phyloP scores from a whole-genome alignment of 257 asterid genomes.

The Solanum chmielewskii region DNA sequence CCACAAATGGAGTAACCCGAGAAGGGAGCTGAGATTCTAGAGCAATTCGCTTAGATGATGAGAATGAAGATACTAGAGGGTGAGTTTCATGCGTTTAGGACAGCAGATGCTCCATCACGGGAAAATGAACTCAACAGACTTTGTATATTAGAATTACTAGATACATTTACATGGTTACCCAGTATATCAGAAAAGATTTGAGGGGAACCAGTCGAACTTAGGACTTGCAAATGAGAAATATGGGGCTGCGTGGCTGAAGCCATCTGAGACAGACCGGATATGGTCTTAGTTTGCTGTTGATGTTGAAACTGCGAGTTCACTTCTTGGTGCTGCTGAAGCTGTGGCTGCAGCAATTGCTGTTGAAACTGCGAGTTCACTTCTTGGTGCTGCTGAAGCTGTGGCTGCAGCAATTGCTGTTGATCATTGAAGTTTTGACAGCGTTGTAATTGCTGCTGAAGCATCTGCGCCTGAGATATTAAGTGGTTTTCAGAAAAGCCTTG shows the following conservation, averaged over 20 bases:
- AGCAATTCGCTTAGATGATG: constrained; percentile 66
- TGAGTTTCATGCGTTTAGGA: constrained; percentile 34
- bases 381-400: constrained; percentile 29
- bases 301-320: constrained; percentile 38
- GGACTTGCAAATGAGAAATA: constrained; percentile 34
- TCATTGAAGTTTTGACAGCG: constrained; percentile 30
- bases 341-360: constrained; percentile 31
- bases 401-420: constrained; percentile 34
- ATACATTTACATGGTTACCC: constrained; percentile 41
- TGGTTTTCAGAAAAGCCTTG: constrained; percentile 51
- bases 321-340: constrained; percentile 30
- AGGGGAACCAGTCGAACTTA: constrained; percentile 43
- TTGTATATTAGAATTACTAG: constrained; percentile 48
- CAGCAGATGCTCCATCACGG: constrained; percentile 40
- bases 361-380: constrained; percentile 33
- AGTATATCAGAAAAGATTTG: constrained; percentile 50
- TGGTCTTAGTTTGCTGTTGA: constrained; percentile 32
- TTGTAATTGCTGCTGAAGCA: constrained; percentile 65
- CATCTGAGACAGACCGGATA: constrained; percentile 31
- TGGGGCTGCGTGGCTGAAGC: constrained; percentile 38
- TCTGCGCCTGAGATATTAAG: constrained; percentile 58
- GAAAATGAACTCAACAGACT: constrained; percentile 58
- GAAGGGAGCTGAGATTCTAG: constrained; percentile 58
- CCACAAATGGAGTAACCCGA: constrained; percentile 40
- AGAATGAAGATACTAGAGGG: constrained; percentile 41